Evolutionary conservation across 2,329 filamentous ascomycete species (phyloP), one percentile per base, ranked within the genome.

Genomic region (Ceratocystis colombiana): DNA sequence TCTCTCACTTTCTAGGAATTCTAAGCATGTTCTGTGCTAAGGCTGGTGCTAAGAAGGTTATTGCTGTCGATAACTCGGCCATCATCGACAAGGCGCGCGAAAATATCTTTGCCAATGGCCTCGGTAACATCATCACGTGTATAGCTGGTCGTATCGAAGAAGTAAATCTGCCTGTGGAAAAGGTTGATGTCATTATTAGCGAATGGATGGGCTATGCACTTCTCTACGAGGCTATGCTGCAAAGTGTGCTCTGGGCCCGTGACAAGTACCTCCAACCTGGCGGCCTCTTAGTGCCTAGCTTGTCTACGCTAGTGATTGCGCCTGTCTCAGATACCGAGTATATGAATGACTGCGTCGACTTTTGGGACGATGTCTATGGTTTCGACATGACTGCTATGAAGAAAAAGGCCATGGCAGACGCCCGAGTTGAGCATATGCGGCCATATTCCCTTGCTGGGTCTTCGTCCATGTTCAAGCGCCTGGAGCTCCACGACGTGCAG

Each of bases 191-290:
- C 72, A 96, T 97, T 73, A 87, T 97, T 68, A 95, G 89, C 68
- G 92, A 97, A 75, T 97, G 92, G 92, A 97, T 97, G 92, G 92
- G 92, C 37, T 97, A 97, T 74, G 89, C 87, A 70, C 82, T 96
- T 20, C 82, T 96, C 5, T 97, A 95, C 75, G 92, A 97, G 76
- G 90, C 91, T 66, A 97, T 97, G 92, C 84, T 97, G 33, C 90
- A 94, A 70, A 95, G 90, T 62, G 90, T 97, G 25, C 81, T 97
- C 63, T 93, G 85, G 73, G 93, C 93, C 55, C 83, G 92, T 68
- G 92, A 97, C 76, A 85, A 84, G 71, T 96, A 96, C 75, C 84
- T 97, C 28, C 85, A 83, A 68, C 84, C 87, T 0, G 87, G 84
- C 66, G 92, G 92, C 17, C 79, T 96, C 64, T 86, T 97, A 78